Base-by-base conservation (phyloP, 202 grass and related monocot species). In the Zizania palustris region DNA sequence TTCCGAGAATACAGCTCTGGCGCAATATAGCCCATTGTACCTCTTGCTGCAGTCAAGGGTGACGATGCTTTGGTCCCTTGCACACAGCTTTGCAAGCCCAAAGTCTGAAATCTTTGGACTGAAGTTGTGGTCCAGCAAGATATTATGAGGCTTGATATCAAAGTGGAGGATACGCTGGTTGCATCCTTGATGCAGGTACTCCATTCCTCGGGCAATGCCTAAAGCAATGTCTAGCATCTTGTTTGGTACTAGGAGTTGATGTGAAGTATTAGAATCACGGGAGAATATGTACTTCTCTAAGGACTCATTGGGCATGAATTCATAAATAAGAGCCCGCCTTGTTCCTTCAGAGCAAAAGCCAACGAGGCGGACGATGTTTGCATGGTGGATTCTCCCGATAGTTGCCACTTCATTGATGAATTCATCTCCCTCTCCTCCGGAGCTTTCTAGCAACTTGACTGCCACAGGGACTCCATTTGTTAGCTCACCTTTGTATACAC, bases 11-110 rank as follows among this genome's bases (percentile, higher is more conserved):
- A 94, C 40, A 91, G 56, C 19, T 90, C 88, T 22, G 88, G 86
- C 28, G 93, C 93, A 13, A 96, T 92, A 28, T 96, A 96, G 3
- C 93, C 89, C 85, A 90, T 96, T 0, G 87, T 90, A 0, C 93
- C 93, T 69, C 90, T 90, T 1, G 87, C 72, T 78, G 57, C 51
- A 0, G 84, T 96, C 38, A 92, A 34, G 0, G 0, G 84, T 88
- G 5, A 96, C 11, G 9, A 92, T 72, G 36, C 86, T 96, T 33
- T 81, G 78, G 7, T 92, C 84, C 19, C 59, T 85, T 41, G 81
- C 64, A 44, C 92, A 92, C 0, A 86, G 63, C 63, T 92, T 92
- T 35, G 92, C 82, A 37, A 93, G 83, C n/a, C 82, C 89, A 33
- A 92, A 92, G 43, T 92, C 89, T 2, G 85, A 83, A 68, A 92